These are phyloP conservation scores for Coemansia sp. DNA, from an alignment of 192 early-diverging fungal species.

Conservation along the genomic window DNA sequence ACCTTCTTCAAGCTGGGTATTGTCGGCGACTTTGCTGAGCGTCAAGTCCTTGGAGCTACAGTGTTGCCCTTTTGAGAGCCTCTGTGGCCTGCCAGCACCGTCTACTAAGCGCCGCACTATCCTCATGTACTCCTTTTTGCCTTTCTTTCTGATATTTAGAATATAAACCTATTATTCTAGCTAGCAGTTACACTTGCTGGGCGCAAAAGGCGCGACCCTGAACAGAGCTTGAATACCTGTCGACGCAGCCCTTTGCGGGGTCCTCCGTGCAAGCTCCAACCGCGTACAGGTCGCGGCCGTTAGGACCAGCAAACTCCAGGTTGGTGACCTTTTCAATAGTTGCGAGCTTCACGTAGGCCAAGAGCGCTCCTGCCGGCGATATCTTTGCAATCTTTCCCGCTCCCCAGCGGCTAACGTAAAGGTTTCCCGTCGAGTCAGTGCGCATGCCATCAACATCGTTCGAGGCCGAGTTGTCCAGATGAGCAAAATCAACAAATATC, in stretches of 20 bases:
- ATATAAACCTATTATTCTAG: neutral
- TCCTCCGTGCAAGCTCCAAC: slow-evolving; percentile 54
- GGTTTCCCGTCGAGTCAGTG: slow-evolving; percentile 52
- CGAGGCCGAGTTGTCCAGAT: slow-evolving; percentile 42
- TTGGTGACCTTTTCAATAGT: slow-evolving; percentile 36
- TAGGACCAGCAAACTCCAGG: slow-evolving; percentile 55
- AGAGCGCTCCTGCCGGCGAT: slow-evolving; percentile 35
- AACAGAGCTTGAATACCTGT: slow-evolving; percentile 12
- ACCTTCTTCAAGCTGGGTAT: slow-evolving; percentile 52
- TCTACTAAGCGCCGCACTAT: neutral
- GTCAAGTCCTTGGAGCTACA: slow-evolving; percentile 47
- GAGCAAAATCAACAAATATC: slow-evolving; percentile 51
- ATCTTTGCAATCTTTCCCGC: slow-evolving; percentile 54
- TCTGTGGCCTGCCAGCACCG: neutral
- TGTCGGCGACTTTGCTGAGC: slow-evolving; percentile 50
- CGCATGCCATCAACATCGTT: slow-evolving; percentile 61
- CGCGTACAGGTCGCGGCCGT: slow-evolving; percentile 48
- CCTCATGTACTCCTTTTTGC: neutral
- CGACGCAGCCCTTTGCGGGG: slow-evolving; percentile 51
- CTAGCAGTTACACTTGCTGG: slow-evolving; percentile 1
- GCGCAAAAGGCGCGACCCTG: slow-evolving; percentile 28
- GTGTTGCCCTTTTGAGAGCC: slow-evolving; percentile 38
- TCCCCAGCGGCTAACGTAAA: slow-evolving; percentile 58
- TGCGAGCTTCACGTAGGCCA: slow-evolving; percentile 26
- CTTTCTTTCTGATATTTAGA: neutral